A percentile compares a stretch with the other conserved stretches of the same genome.
Conservation (phyloP, 23 red algal genomes). For the Agarophyton chilense region DNA sequence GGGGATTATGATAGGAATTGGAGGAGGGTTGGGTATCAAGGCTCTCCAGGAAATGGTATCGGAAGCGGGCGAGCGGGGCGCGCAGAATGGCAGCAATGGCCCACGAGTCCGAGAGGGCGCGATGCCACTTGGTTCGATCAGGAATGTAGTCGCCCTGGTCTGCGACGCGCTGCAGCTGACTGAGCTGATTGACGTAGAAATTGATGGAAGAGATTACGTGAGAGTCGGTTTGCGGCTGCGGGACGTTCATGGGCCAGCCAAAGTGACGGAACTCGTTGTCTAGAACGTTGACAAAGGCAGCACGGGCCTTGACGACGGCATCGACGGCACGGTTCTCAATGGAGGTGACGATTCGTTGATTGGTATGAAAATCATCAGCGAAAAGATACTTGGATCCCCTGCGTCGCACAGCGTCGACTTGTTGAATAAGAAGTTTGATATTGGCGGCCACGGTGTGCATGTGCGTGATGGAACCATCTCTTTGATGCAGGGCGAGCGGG, state of each 20-base stretch:
- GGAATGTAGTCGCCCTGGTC: slow-evolving; percentile 33
- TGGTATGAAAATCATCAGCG: slow-evolving; percentile 33
- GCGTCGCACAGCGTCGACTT: slow-evolving; percentile 49
- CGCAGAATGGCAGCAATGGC: slow-evolving; percentile 71
- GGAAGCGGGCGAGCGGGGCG: slow-evolving; percentile 70
- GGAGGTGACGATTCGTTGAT: slow-evolving; percentile 41
- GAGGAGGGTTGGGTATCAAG: slow-evolving; percentile 5
- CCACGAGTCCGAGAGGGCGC: slow-evolving; percentile 57
- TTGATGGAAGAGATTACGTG: slow-evolving; percentile 47
- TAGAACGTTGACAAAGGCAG: slow-evolving; percentile 73
- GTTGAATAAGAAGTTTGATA: slow-evolving; percentile 37
- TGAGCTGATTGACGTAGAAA: slow-evolving; percentile 55
- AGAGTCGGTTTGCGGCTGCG: slow-evolving; percentile 30
- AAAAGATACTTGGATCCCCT: slow-evolving; percentile 42
- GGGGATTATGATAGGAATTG: neutral
- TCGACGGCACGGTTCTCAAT: slow-evolving; percentile 72
- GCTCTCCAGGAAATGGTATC: slow-evolving; percentile 78
- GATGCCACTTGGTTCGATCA: slow-evolving; percentile 63
- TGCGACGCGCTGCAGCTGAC: slow-evolving; percentile 57
- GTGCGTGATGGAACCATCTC: slow-evolving; percentile 32
- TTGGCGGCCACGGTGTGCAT: slow-evolving; percentile 56
- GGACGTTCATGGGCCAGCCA: slow-evolving; percentile 76
- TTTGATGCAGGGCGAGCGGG: slow-evolving; percentile 30
- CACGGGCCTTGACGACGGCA: slow-evolving; percentile 74
- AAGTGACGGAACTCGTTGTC: slow-evolving; percentile 75